Conservation (phyloP, 345 rosid genomes). For the Dovyalis caffra region DNA sequence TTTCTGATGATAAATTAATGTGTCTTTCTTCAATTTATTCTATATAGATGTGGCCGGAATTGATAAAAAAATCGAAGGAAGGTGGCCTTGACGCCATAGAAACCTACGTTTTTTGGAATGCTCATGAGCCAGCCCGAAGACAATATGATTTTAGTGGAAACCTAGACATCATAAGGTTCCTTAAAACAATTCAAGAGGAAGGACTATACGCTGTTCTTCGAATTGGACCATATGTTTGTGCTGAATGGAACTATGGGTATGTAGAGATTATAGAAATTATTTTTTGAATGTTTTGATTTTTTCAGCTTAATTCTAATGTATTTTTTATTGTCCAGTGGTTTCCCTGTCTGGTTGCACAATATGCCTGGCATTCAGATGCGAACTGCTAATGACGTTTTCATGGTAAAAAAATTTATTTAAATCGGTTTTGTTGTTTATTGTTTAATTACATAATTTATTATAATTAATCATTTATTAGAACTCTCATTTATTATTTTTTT, state of each 20-base stretch:
- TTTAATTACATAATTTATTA: background rate
- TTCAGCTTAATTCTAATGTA: background rate
- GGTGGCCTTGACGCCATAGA: constrained; percentile 13
- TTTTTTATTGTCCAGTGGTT: background rate
- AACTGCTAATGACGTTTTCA: constrained; percentile 23
- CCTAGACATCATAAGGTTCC: constrained; percentile 52
- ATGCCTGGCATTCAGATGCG: constrained; percentile 9
- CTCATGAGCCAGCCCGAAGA: constrained; percentile 16
- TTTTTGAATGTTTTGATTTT: too few relatives aligned
- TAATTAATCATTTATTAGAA: background rate
- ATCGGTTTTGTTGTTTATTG: too few relatives aligned
- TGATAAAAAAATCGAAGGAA: constrained; percentile 12
- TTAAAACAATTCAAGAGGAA: constrained; percentile 48
- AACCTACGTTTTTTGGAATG: constrained; percentile 25
- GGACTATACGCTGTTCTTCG: constrained; percentile 58
- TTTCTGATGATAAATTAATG: too few relatives aligned
- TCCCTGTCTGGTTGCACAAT: constrained; percentile 16
- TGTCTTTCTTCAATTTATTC: too few relatives aligned
- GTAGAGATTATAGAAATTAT: too few relatives aligned
- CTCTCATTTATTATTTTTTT: background rate
- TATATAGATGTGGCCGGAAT: constrained; percentile 24
- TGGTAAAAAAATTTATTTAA: too few relatives aligned
- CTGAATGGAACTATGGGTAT: constrained; percentile 9
- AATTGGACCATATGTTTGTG: constrained; percentile 70
- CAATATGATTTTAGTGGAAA: constrained; percentile 34